Percentiles rank a stretch among this genome's conserved stretches.
Evolutionary conservation across 208 protist genomes (phyloP).

Genomic region (Leishmania tarentolae): DNA sequence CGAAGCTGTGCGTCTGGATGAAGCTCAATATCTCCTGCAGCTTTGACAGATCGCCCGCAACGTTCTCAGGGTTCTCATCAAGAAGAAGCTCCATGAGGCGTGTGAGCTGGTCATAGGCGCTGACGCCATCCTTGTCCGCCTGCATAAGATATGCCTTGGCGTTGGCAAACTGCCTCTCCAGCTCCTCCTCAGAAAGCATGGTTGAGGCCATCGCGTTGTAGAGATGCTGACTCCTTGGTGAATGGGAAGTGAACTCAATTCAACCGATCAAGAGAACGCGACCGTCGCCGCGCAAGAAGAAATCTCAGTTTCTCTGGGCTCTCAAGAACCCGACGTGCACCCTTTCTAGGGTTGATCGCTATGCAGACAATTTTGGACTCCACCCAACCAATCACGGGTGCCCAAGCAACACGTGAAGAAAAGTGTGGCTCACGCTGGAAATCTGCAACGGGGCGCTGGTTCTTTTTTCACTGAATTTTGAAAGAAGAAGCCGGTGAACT

Average conservation of each 20-base stretch:
- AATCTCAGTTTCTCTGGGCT: not conserved
- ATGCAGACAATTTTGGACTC: not conserved
- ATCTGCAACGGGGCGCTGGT: not conserved
- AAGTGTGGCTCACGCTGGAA: not conserved
- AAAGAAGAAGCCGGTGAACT: not conserved
- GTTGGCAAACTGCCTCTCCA: conserved; percentile 75
- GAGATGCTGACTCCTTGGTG: not conserved
- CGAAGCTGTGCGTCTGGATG: conserved; percentile 85
- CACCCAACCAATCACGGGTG: not conserved
- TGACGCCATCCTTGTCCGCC: conserved; percentile 87
- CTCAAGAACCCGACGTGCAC: not conserved
- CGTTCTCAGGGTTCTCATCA: conserved; percentile 75
- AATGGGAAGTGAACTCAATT: not conserved
- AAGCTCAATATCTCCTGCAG: conserved; percentile 79
- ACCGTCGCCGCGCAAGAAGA: not conserved
- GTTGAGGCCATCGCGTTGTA: conserved; percentile 30
- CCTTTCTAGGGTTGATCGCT: not conserved
- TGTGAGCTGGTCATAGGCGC: conserved; percentile 91
- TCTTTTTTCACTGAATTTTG: not conserved
- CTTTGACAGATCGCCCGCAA: conserved; percentile 66
- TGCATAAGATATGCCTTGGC: conserved; percentile 91
- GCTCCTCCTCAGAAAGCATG: conserved; percentile 22
- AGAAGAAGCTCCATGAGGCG: conserved; percentile 84
- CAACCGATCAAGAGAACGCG: not conserved
- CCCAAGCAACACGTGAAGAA: not conserved